phyloP scores from a whole-genome alignment of 257 asterid species.

The Cinchona pubescens region DNA sequence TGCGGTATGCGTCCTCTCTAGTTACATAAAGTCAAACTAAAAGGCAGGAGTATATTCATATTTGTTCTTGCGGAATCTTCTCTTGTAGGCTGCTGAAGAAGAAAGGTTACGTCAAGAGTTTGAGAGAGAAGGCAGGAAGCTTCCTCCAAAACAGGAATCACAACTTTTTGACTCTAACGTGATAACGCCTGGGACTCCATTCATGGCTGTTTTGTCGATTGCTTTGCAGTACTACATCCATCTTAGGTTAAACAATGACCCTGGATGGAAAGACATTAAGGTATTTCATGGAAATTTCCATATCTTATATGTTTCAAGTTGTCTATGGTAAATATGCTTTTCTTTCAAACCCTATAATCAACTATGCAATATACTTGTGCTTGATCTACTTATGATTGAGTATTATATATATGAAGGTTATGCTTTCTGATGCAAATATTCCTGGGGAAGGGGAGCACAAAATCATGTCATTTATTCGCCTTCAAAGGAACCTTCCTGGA shows the following conservation, averaged over 20 bases:
- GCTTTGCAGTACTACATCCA: constrained; percentile 86
- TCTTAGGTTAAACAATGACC: constrained; percentile 75
- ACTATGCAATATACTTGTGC: background rate
- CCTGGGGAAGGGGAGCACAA: constrained; percentile 99
- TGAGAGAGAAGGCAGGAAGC: constrained; percentile 82
- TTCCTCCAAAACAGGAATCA: constrained; percentile 82
- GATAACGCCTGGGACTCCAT: constrained; percentile 91
- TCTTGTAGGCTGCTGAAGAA: constrained; percentile 82
- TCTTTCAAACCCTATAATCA: background rate
- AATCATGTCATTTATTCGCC: constrained; percentile 88
- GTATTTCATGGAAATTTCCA: constrained; percentile 28
- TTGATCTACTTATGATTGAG: background rate
- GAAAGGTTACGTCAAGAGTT: constrained; percentile 81
- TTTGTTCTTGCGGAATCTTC: constrained; percentile 14
- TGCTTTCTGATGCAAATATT: constrained; percentile 94
- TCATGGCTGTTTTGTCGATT: constrained; percentile 82
- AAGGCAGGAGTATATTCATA: background rate
- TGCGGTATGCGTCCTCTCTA: constrained; percentile 46
- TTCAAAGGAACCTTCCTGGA: constrained; percentile 88
- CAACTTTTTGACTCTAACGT: constrained; percentile 84
- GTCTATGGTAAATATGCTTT: background rate
- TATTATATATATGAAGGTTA: constrained; percentile 51
- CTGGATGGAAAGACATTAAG: constrained; percentile 94
- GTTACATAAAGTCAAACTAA: background rate
- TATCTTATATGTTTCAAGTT: background rate